These are phyloP conservation scores for Kwoniella pini DNA, from an alignment of 768 basidiomycete genomes.

Conservation along the genomic window DNA sequence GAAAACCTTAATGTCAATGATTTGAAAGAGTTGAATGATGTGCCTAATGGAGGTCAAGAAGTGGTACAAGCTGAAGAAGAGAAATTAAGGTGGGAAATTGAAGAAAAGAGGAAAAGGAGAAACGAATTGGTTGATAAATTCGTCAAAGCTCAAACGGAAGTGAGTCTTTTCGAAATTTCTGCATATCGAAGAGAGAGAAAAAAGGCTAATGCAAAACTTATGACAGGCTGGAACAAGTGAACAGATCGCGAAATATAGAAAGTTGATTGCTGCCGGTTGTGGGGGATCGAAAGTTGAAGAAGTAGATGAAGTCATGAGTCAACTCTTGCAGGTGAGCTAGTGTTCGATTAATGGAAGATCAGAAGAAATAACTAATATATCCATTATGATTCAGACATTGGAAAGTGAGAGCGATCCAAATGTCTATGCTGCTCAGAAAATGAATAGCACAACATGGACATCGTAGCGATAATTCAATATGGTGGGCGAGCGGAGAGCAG, in stretches of 20 bases:
- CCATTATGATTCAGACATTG: conserved; percentile 30
- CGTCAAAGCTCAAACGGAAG: conserved; percentile 78
- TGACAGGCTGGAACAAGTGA: conserved; percentile 74
- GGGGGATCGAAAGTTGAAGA: conserved; percentile 80
- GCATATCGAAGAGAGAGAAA: background rate
- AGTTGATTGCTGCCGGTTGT: conserved; percentile 85
- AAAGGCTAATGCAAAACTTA: background rate
- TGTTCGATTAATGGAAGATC: too few relatives aligned
- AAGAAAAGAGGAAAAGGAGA: conserved; percentile 67
- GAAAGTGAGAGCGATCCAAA: conserved; percentile 22
- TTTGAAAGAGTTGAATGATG: conserved; percentile 48
- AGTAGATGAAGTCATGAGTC: conserved; percentile 79
- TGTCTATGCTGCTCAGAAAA: background rate
- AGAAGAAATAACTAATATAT: too few relatives aligned
- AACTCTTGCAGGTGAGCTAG: conserved; percentile 70
- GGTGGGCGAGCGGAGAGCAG: too few relatives aligned
- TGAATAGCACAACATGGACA: conserved; percentile 6
- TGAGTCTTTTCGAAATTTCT: conserved; percentile 17
- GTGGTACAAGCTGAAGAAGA: conserved; percentile 55
- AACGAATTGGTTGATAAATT: conserved; percentile 72
- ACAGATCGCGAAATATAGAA: conserved; percentile 82
- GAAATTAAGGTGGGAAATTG: conserved; percentile 66
- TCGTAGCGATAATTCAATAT: too few relatives aligned
- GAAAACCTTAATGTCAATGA: conserved; percentile 57
- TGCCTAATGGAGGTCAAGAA: conserved; percentile 57